Evolutionary conservation across 768 basidiomycete genomes (phyloP), one percentile per base, ranked within the genome.

Genomic region (Phaeotremella skinneri): DNA sequence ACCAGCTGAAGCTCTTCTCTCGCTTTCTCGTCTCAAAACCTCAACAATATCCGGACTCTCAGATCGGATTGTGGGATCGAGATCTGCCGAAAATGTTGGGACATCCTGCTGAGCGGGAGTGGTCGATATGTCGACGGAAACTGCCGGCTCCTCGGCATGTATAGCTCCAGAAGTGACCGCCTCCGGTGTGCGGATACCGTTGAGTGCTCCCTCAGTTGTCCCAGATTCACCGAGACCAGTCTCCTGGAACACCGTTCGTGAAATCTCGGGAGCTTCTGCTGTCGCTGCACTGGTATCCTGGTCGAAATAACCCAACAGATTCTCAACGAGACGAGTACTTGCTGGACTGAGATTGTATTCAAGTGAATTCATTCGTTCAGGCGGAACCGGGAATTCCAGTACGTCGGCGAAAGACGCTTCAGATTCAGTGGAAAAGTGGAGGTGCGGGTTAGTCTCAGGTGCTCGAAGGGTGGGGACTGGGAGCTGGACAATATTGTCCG

Each of bases 361-460:
- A 14, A 45, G 23, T 14, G 43, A 45, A 45, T 34, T 30, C n/a
- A 25, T 20, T 25, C 59, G 23, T 20, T 55, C 53, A 2, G 59
- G 59, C 2, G 59, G 59, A 4, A 61, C 25, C 6, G 59, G 59
- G 53, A 61, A 61, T 3, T 45, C 20, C 25, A 61, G 45, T 41
- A 49, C 54, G 2, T 48, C 27, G 47, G 11, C 32, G 52, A 53
- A 55, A 45, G 43, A 9, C 43, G 20, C 23, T 23, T 45, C 43
- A 7, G 43, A 45, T 6, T 45, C 43, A 13, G 43, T 45, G 7
- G n/a, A n/a, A n/a, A n/a, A n/a, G n/a, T 21, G 43, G 6, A 20
- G 13, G 23, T 45, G 43, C 23, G 43, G 21, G 11, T 23, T 23
- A 7, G 11, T 6, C 11, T 45, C 20, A 6, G 11, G 7, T 45